phyloP scores from a whole-genome alignment of 371 early-diverging fungal genomes.

The Zychaea mexicana region DNA sequence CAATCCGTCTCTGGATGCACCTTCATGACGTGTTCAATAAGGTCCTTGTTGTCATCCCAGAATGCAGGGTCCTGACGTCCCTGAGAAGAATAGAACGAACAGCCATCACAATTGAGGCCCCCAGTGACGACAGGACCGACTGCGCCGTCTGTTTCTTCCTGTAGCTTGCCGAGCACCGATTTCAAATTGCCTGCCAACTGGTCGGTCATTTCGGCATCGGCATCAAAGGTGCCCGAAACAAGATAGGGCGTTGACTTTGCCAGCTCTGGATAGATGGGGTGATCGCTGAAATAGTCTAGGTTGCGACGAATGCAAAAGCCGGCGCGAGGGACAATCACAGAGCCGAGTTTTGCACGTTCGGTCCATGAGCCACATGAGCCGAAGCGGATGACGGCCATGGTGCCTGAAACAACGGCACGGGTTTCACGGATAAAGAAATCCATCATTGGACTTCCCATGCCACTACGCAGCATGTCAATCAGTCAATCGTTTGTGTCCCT shows the following conservation, averaged over 20 bases:
- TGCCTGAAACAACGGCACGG: constrained; percentile 84
- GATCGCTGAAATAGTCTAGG: constrained; percentile 70
- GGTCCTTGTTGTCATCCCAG: constrained; percentile 73
- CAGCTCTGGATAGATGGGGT: constrained; percentile 27
- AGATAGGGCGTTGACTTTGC: constrained; percentile 63
- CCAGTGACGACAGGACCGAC: constrained; percentile 61
- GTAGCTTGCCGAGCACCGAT: constrained; percentile 25
- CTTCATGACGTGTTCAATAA: constrained; percentile 55
- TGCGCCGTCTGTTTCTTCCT: constrained; percentile 17
- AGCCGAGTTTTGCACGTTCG: constrained; percentile 60
- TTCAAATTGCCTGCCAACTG: constrained; percentile 42
- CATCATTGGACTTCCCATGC: constrained; percentile 88
- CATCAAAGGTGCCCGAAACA: constrained; percentile 63
- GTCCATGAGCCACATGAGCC: constrained; percentile 91
- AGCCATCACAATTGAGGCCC: constrained; percentile 85
- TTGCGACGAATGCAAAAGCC: constrained; percentile 80
- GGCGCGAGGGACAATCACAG: constrained; percentile 75
- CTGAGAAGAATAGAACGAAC: constrained; percentile 92
- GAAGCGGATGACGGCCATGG: constrained; percentile 82
- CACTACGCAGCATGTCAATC: constrained; percentile 29
- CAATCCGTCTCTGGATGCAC: constrained; percentile 68
- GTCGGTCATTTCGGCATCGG: constrained; percentile 62
- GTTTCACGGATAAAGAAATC: constrained; percentile 94
- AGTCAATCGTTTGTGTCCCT: too few species aligned
- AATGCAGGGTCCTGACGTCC: constrained; percentile 81